Evolutionary conservation across 179 eudicot species (phyloP).

Genomic region (Nepenthes alata): DNA sequence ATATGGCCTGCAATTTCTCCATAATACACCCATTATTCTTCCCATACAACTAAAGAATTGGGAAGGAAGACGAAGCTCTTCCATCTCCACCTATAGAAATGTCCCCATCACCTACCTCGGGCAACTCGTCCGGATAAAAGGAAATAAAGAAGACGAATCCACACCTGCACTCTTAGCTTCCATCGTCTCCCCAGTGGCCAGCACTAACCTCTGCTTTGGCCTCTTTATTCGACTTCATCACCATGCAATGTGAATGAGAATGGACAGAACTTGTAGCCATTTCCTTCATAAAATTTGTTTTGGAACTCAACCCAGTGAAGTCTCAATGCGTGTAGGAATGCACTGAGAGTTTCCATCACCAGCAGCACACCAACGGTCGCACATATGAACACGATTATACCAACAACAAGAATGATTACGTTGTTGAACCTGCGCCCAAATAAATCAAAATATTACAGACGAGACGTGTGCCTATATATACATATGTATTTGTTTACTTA

Average conservation of each 20-base stretch:
- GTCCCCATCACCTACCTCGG: not conserved
- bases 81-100: not conserved
- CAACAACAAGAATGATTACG: conserved; percentile 29
- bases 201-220: not conserved
- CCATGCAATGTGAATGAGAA: conserved; percentile 34
- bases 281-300: conserved; percentile 58
- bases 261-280: conserved; percentile 55
- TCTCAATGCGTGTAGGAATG: conserved; percentile 62
- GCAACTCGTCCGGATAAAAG: not conserved
- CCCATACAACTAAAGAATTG: not conserved
- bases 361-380: conserved; percentile 68
- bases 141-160: not conserved
- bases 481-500: not conserved
- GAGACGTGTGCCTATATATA: not conserved
- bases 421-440: conserved; percentile 41
- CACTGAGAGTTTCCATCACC: conserved; percentile 68
- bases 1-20: not conserved
- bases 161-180: not conserved
- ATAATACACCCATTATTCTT: not conserved
- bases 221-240: conserved; percentile 38
- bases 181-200: not conserved
- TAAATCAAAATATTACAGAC: not conserved
- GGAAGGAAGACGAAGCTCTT: not conserved
- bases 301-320: conserved; percentile 70
- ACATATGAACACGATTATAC: conserved; percentile 37